These are phyloP conservation scores for Sutorius eximius DNA, from an alignment of 1,284 basidiomycete species.

Conservation along the genomic window DNA sequence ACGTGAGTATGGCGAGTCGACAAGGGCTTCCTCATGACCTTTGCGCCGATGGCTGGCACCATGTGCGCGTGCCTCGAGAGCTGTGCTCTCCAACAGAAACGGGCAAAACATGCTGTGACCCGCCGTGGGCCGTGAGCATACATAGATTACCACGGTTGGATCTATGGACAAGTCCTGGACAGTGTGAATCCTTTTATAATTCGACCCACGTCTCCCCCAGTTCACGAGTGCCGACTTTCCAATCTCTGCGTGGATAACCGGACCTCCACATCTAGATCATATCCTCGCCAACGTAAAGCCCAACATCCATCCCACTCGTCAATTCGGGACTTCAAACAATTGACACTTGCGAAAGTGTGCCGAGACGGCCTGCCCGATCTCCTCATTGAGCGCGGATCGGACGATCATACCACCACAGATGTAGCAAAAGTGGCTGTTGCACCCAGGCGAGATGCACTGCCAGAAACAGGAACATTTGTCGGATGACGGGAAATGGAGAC, in stretches of 20 bases:
- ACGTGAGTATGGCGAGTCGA: slow-evolving; percentile 45
- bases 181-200: neutral
- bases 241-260: too few relatives aligned
- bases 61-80: neutral
- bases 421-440: slow-evolving; percentile 68
- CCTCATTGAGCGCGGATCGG: slow-evolving; percentile 44
- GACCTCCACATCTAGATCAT: too few relatives aligned
- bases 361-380: slow-evolving; percentile 43
- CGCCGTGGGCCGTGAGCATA: too few relatives aligned
- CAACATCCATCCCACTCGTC: slow-evolving; percentile 1
- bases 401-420: slow-evolving; percentile 54
- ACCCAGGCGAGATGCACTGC: slow-evolving; percentile 59
- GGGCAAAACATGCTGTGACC: neutral
- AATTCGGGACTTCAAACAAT: slow-evolving; percentile 42
- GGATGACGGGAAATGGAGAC: neutral
- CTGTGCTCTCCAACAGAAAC: neutral
- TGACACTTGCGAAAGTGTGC: slow-evolving; percentile 49
- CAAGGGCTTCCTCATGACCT: slow-evolving; percentile 35
- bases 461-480: neutral
- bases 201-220: too few relatives aligned
- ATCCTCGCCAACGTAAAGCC: neutral
- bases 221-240: too few relatives aligned
- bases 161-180: neutral
- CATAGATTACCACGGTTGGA: too few relatives aligned
- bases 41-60: neutral